Evolutionary conservation across 2,329 filamentous ascomycete species (phyloP).

Genomic region (Metarhizium humberi): DNA sequence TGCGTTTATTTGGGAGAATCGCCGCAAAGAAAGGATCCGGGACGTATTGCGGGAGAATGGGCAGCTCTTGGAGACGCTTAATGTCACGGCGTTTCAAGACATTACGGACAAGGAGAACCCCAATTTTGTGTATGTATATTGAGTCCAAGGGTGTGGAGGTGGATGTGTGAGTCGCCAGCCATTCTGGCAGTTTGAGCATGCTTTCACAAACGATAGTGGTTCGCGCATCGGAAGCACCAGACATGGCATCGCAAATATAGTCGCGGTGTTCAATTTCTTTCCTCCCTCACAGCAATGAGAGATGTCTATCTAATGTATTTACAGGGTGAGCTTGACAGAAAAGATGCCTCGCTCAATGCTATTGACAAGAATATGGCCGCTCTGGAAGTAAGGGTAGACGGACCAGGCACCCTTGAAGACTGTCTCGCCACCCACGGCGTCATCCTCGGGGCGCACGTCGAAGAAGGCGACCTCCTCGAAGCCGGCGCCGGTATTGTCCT

Average conservation of each 20-base stretch:
- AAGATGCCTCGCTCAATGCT: slow-evolving; percentile 39
- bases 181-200: too few relatives aligned
- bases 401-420: slow-evolving; percentile 35
- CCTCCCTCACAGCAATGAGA: too few relatives aligned
- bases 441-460: slow-evolving; percentile 38
- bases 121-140: slow-evolving; percentile 32
- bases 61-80: slow-evolving; percentile 18
- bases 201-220: too few relatives aligned
- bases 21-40: slow-evolving; percentile 24
- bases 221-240: too few relatives aligned
- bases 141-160: not conserved
- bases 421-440: slow-evolving; percentile 32
- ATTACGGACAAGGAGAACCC: slow-evolving; percentile 34
- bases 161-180: too few relatives aligned
- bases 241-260: too few relatives aligned
- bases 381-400: slow-evolving; percentile 35
- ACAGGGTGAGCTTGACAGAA: slow-evolving; percentile 22
- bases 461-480: slow-evolving; percentile 35
- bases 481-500: slow-evolving; percentile 27
- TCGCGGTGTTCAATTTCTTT: too few relatives aligned
- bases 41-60: slow-evolving; percentile 19
- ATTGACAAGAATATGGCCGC: slow-evolving; percentile 36
- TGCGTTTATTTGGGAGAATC: slow-evolving; percentile 30
- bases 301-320: not conserved
- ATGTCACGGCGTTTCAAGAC: slow-evolving; percentile 30